A percentile compares a stretch with the other conserved stretches of the same genome.
These are phyloP conservation scores for Cytospora mali DNA, from an alignment of 2,329 filamentous ascomycete genomes.

Conservation along the genomic window DNA sequence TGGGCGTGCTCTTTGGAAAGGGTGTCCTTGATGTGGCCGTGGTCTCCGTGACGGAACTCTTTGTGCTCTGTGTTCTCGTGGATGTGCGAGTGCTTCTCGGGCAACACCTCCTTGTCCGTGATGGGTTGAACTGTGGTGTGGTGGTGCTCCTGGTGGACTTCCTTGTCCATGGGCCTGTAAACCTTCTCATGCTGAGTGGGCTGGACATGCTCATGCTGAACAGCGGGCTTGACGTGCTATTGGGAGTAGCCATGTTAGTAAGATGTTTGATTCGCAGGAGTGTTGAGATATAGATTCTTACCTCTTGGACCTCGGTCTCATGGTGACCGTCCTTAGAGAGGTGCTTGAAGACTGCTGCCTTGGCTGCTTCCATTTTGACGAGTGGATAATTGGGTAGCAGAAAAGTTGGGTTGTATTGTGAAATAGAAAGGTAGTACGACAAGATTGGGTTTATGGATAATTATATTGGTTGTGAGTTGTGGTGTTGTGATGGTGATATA, in stretches of 20 bases:
- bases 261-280: background rate
- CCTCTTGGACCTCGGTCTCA: conserved; percentile 71
- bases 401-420: no score
- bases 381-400: background rate
- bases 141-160: conserved; percentile 73
- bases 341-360: conserved; percentile 63
- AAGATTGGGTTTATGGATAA: no score
- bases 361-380: conserved; percentile 66
- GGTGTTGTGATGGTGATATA: background rate
- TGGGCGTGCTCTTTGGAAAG: background rate
- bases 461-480: no score
- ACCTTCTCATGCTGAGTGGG: conserved; percentile 64
- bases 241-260: background rate
- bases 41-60: background rate
- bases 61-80: background rate
- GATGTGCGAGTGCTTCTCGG: background rate
- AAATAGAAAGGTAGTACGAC: no score
- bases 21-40: background rate
- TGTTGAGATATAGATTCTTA: background rate
- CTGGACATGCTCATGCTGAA: conserved; percentile 62
- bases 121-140: conserved; percentile 72
- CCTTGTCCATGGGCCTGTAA: conserved; percentile 65
- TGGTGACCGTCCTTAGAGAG: conserved; percentile 64
- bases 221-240: conserved; percentile 55
- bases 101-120: background rate